A percentile compares a stretch with the other conserved stretches of the same genome.
Evolutionary conservation across 495 filamentous ascomycete species (phyloP).

Genomic region (Lophiotrema nucula): DNA sequence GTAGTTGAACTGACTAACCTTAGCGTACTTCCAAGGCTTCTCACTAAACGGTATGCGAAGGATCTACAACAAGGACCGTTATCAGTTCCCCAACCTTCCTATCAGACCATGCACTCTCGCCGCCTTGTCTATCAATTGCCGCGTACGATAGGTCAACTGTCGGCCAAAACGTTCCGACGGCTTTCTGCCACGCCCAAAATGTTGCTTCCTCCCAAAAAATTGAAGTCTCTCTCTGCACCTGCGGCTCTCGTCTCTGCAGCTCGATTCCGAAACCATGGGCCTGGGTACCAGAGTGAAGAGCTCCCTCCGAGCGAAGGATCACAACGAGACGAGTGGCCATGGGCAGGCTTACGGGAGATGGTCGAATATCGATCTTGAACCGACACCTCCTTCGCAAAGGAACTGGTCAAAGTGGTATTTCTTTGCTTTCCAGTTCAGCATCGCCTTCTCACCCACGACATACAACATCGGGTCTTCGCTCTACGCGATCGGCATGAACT

Average conservation of each 20-base stretch:
- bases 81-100: background rate
- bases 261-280: background rate
- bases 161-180: background rate
- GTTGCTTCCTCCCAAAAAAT: no score
- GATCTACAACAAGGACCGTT: background rate
- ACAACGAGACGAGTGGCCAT: background rate
- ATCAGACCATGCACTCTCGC: background rate
- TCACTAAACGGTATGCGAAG: no score
- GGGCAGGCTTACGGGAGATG: background rate
- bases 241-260: background rate
- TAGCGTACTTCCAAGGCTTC: no score
- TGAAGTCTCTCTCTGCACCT: no score
- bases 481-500: background rate
- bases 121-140: background rate
- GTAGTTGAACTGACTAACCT: no score
- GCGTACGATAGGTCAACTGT: background rate
- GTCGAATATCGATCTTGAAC: background rate
- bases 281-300: background rate
- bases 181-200: background rate
- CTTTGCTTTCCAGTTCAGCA: background rate
- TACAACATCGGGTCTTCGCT: background rate
- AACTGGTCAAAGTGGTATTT: background rate
- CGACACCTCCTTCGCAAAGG: background rate
- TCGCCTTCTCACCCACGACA: background rate
- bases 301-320: background rate